Evolutionary conservation across 2,329 filamentous ascomycete genomes (phyloP).

Genomic region (Dactylellina cionopaga): DNA sequence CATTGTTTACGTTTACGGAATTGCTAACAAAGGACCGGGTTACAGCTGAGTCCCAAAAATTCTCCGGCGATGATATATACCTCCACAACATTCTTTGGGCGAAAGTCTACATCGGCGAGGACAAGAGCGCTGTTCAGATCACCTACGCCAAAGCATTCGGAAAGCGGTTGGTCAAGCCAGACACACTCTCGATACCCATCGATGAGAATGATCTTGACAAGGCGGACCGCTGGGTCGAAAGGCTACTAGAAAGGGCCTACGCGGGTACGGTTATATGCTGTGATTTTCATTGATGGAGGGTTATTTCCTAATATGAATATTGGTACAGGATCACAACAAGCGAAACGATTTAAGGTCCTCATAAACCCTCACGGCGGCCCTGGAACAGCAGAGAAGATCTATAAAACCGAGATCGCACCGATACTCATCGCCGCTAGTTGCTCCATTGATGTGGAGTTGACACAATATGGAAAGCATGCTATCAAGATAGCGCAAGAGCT

Average conservation of each 20-base stretch:
- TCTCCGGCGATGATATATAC: constrained; percentile 67
- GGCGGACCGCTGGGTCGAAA: constrained; percentile 71
- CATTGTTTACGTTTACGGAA: neutral
- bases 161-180: constrained; percentile 70
- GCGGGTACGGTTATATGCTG: constrained; percentile 34
- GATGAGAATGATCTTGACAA: constrained; percentile 65
- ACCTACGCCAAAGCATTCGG: constrained; percentile 74
- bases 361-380: constrained; percentile 92
- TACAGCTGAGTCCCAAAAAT: neutral
- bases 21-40: constrained; percentile 10
- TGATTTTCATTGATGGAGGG: neutral
- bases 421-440: constrained; percentile 85
- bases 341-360: constrained; percentile 84
- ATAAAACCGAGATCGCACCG: constrained; percentile 78
- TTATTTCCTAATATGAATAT: neutral
- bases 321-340: constrained; percentile 65
- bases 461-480: constrained; percentile 79
- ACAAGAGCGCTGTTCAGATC: constrained; percentile 67
- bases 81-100: constrained; percentile 89
- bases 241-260: constrained; percentile 74
- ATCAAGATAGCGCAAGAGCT: constrained; percentile 78
- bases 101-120: constrained; percentile 68
- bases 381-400: constrained; percentile 77
- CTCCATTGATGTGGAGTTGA: constrained; percentile 76
- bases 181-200: constrained; percentile 71